phyloP scores from a whole-genome alignment of 208 protist genomes.

The Acanthamoeba culbertsoni region DNA sequence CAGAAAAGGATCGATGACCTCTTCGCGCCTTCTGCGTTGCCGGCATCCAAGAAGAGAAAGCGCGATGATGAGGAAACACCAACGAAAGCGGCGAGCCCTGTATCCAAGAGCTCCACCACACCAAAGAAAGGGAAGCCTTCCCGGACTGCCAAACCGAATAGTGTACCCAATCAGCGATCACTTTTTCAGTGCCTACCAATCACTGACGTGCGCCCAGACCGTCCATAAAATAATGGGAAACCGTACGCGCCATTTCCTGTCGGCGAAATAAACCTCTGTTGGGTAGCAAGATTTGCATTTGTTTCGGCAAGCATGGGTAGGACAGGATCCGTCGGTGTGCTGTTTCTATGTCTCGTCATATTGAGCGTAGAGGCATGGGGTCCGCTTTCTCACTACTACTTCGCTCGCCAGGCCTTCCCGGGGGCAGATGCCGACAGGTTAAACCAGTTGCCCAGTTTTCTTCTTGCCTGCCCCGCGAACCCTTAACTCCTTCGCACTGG shows the following conservation, averaged over 20 bases:
- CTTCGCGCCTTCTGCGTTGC: background rate
- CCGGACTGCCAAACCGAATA: background rate
- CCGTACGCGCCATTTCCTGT: too few relatives aligned
- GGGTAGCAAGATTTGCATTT: too few relatives aligned
- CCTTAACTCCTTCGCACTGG: background rate
- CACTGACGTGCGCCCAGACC: too few relatives aligned
- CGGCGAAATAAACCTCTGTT: too few relatives aligned
- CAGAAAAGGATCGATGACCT: background rate
- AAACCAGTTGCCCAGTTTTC: background rate
- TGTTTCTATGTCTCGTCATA: too few relatives aligned
- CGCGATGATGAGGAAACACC: background rate
- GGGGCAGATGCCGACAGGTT: background rate
- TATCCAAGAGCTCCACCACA: background rate
- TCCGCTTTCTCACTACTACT: background rate
- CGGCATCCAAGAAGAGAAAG: background rate
- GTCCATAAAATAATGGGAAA: too few relatives aligned
- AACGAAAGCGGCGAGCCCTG: too few relatives aligned
- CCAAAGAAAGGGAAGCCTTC: background rate
- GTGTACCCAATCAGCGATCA: too few relatives aligned
- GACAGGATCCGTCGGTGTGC: too few relatives aligned
- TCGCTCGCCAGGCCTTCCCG: background rate
- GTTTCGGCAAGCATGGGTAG: too few relatives aligned
- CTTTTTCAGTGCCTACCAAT: too few relatives aligned
- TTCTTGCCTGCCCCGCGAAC: background rate
- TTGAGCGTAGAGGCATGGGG: conserved; percentile 14